Evolutionary conservation across 192 early-diverging fungal species (phyloP), one percentile per base, ranked within the genome.

Genomic region (Linderina pennispora): DNA sequence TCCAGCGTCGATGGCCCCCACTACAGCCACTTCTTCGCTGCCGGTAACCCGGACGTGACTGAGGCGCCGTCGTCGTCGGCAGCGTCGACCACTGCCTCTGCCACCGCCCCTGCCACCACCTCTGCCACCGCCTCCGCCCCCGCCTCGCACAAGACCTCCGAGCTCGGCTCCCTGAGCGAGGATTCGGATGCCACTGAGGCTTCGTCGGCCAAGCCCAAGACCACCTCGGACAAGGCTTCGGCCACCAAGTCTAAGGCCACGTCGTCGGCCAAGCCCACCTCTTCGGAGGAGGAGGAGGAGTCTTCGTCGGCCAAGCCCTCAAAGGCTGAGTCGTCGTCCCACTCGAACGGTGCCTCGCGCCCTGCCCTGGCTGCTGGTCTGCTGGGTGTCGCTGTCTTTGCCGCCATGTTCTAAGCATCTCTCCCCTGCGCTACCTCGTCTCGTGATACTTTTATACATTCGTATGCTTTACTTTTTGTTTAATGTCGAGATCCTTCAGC

Each of bases 1-100:
- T 50, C 57, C 37, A 53, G 49, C 9, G 54, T 55, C 35, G 56
- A 53, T 23, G 62, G 56, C 13, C 55, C 58, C 4, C 68, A 50
- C 62, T 72, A 72, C 62, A 72, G 68, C 62, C 68, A 72, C 45
- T 38, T 23, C 31, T 72, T 72, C 50, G 19, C 40, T 35, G 68
- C 58, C 15, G 61, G 57, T 22, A 40, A 53, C 41, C 40, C 58
- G 3, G 34, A 2, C 1, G 45, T 48, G 38, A 63, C 43, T 19
- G 28, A 8, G 9, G 9, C 48, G 18, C 5, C 43, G 9, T 43
- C 58, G 20, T 28, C 48, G 17, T 5, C 38, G 6, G 38, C 38
- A 8, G 16, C 38, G 8, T 23, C 20, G 19, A 9, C 38, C 48
- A 44, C 40, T 19, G 50, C 23, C 41, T 20, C 39, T 18, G 9